phyloP scores from a whole-genome alignment of 805 yeast species.

The Saturnispora serradocipensis region DNA sequence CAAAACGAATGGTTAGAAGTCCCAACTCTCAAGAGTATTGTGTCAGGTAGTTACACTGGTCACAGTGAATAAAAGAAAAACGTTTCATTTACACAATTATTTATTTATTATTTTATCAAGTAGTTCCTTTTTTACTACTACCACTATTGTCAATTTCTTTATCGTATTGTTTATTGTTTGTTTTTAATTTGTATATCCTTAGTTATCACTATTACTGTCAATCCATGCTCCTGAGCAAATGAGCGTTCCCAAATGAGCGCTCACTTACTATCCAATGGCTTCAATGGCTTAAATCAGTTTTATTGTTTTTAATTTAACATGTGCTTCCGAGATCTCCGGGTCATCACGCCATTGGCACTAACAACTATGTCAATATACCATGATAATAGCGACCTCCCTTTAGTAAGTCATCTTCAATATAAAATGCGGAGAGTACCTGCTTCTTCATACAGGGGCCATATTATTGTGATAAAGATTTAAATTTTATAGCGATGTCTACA shows the following conservation, averaged over 20 bases:
- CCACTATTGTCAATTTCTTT: neutral
- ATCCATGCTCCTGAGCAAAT: neutral
- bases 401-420: neutral
- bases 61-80: conserved; percentile 18
- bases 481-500: conserved; percentile 12
- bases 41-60: conserved; percentile 42
- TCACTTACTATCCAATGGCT: neutral
- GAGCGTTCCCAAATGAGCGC: neutral
- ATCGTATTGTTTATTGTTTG: neutral
- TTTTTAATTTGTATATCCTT: neutral
- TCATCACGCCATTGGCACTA: neutral
- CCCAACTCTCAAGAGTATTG: conserved; percentile 38
- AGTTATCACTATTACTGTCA: neutral
- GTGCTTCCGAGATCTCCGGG: neutral
- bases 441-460: neutral
- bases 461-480: neutral
- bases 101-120: neutral
- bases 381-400: too few species aligned
- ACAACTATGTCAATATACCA: neutral
- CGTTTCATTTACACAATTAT: neutral
- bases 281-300: neutral
- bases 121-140: neutral
- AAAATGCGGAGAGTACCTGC: neutral
- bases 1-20: conserved; percentile 27
- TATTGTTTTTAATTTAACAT: neutral